Conservation (phyloP, 345 rosid genomes). For the Lepidium sativum region DNA sequence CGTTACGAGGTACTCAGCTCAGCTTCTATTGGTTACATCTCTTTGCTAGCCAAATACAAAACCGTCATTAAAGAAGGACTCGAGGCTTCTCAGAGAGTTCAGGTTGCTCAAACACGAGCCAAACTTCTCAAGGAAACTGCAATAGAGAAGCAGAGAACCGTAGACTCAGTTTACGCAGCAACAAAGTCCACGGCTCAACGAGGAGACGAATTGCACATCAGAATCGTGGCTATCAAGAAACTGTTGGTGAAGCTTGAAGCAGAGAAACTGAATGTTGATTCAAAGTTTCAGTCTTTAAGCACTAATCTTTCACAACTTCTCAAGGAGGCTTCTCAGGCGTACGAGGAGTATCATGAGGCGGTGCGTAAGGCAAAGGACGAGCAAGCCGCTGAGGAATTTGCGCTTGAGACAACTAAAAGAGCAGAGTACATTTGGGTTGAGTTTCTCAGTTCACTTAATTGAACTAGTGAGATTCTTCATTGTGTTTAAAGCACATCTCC, state of each 20-base stretch:
- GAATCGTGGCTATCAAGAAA: conserved; percentile 25
- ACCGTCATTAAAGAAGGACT: conserved; percentile 31
- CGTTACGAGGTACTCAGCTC: conserved; percentile 29
- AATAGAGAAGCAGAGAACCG: conserved; percentile 25
- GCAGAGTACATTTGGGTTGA: conserved; percentile 27
- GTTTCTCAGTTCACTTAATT: conserved; percentile 30
- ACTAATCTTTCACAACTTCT: conserved; percentile 19
- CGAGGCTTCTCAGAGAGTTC: conserved; percentile 31
- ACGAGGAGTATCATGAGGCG: conserved; percentile 26
- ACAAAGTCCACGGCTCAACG: conserved; percentile 10
- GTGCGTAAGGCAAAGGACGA: conserved; percentile 26
- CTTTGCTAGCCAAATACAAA: conserved; percentile 32
- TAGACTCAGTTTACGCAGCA: conserved; percentile 2
- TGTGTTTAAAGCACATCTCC: conserved; percentile 14
- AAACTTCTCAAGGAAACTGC: conserved; percentile 26
- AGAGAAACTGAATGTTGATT: conserved; percentile 18
- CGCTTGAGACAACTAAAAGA: conserved; percentile 26
- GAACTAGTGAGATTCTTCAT: conserved; percentile 27
- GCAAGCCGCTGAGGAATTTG: conserved; percentile 28
- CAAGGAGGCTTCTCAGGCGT: conserved; percentile 24
- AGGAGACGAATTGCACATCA: conserved; percentile 18
- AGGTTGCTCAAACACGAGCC: conserved; percentile 19
- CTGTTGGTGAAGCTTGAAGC: conserved; percentile 26
- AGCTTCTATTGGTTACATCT: conserved; percentile 30
- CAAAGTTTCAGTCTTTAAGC: conserved; percentile 6